phyloP scores from a whole-genome alignment of 768 basidiomycete species.

The Saitozyma podzolica region DNA sequence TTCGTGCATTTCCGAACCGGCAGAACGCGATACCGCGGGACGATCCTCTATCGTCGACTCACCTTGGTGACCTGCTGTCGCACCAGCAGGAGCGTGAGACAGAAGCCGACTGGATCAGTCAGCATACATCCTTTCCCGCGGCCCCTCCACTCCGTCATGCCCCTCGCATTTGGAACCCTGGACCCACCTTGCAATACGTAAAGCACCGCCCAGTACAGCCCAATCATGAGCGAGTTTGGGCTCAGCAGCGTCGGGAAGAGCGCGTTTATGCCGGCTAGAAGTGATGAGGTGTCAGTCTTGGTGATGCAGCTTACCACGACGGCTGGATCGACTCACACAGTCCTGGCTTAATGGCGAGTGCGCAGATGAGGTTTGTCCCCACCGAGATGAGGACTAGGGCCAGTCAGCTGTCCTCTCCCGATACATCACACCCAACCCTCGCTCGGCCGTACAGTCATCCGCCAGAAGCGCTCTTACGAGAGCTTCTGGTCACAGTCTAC shows the following conservation, averaged over 20 bases:
- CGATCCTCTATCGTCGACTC: constrained; percentile 15
- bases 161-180: too few relatives aligned
- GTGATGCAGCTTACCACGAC: neutral
- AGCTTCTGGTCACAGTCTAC: too few relatives aligned
- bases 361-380: constrained; percentile 68
- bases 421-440: too few relatives aligned
- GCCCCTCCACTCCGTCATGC: too few relatives aligned
- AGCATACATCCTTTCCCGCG: too few relatives aligned
- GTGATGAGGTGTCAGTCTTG: neutral
- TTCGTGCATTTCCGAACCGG: too few relatives aligned
- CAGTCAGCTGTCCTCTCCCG: constrained; percentile 3
- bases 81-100: constrained; percentile 70
- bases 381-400: constrained; percentile 68
- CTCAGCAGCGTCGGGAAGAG: constrained; percentile 60
- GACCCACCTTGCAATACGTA: constrained; percentile 43
- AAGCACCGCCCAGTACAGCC: constrained; percentile 51
- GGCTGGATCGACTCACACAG: constrained; percentile 55
- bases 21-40: too few relatives aligned
- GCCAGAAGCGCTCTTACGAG: too few relatives aligned
- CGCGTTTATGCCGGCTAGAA: constrained; percentile 41
- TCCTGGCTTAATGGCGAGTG: constrained; percentile 67
- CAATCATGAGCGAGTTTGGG: constrained; percentile 57
- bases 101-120: constrained; percentile 79
- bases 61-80: constrained; percentile 80
- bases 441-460: too few relatives aligned